Evolutionary conservation across 2,329 filamentous ascomycete genomes (phyloP).

Genomic region (Uncinocarpus reesii): DNA sequence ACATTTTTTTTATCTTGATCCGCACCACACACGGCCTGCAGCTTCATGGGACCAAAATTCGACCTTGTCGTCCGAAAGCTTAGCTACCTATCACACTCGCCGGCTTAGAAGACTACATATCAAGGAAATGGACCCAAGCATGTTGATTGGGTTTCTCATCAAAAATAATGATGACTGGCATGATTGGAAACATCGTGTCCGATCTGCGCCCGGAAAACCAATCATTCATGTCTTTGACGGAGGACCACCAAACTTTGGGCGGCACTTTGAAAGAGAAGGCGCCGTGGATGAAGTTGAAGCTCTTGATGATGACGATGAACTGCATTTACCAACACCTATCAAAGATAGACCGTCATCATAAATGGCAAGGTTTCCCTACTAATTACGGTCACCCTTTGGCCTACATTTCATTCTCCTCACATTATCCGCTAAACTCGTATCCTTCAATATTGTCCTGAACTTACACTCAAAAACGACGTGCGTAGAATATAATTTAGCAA

Average conservation of each 20-base stretch:
- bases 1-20: constrained; percentile 87
- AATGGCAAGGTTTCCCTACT: background rate
- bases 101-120: constrained; percentile 73
- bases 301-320: constrained; percentile 57
- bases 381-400: background rate
- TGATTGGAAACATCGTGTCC: constrained; percentile 65
- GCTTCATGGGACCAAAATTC: constrained; percentile 51
- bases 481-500: background rate
- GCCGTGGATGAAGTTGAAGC: constrained; percentile 85
- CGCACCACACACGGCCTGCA: constrained; percentile 71
- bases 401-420: background rate
- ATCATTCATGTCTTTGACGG: constrained; percentile 74
- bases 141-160: constrained; percentile 91
- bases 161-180: constrained; percentile 71
- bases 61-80: constrained; percentile 59
- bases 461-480: too few relatives aligned
- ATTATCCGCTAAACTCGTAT: too few relatives aligned
- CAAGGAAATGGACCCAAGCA: constrained; percentile 92
- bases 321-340: constrained; percentile 21
- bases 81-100: constrained; percentile 77
- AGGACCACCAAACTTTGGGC: constrained; percentile 45
- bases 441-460: background rate
- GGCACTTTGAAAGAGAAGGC: constrained; percentile 51
- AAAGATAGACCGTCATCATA: background rate
- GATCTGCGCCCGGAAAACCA: constrained; percentile 62